Evolutionary conservation across 345 rosid species (phyloP).

Genomic region (Fremontodendron californicum): DNA sequence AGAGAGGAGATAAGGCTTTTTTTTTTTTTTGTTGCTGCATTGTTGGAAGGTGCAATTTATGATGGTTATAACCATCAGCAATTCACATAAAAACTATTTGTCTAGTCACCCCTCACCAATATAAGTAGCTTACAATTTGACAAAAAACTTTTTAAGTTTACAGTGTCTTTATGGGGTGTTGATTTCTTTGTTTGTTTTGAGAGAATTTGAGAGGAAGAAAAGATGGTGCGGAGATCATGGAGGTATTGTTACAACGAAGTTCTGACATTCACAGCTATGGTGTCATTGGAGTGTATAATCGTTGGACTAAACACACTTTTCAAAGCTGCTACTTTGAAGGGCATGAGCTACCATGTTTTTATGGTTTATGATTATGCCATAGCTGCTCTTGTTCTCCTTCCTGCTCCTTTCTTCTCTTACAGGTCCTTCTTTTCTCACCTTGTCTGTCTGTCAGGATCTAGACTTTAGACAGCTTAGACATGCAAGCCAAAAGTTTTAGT

Average conservation of each 20-base stretch:
- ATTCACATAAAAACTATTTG: not conserved
- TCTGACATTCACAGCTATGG: slow-evolving; percentile 62
- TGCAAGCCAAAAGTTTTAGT: not conserved
- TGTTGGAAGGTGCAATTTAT: no score
- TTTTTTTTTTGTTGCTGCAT: no score
- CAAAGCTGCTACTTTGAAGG: slow-evolving; percentile 75
- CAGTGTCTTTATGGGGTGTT: not conserved
- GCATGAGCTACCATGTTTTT: slow-evolving; percentile 75
- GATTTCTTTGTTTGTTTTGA: not conserved
- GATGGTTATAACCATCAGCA: no score
- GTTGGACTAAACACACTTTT: slow-evolving; percentile 73
- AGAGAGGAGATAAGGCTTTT: no score
- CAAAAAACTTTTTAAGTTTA: not conserved
- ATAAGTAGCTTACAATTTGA: not conserved
- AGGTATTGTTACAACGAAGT: slow-evolving; percentile 48
- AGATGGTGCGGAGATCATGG: slow-evolving; percentile 30
- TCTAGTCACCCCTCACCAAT: not conserved
- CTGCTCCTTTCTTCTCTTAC: slow-evolving; percentile 70
- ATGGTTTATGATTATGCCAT: slow-evolving; percentile 71
- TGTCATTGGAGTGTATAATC: slow-evolving; percentile 64
- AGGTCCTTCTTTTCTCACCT: slow-evolving; percentile 31
- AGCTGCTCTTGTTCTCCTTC: slow-evolving; percentile 85
- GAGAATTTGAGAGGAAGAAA: slow-evolving; percentile 29
- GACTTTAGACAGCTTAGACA: no score
- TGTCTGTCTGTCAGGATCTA: not conserved